Percentiles rank a stretch among this genome's conserved stretches.
These are phyloP conservation scores for Lentinula sp. DNA, from an alignment of 768 basidiomycete genomes.

Conservation along the genomic window DNA sequence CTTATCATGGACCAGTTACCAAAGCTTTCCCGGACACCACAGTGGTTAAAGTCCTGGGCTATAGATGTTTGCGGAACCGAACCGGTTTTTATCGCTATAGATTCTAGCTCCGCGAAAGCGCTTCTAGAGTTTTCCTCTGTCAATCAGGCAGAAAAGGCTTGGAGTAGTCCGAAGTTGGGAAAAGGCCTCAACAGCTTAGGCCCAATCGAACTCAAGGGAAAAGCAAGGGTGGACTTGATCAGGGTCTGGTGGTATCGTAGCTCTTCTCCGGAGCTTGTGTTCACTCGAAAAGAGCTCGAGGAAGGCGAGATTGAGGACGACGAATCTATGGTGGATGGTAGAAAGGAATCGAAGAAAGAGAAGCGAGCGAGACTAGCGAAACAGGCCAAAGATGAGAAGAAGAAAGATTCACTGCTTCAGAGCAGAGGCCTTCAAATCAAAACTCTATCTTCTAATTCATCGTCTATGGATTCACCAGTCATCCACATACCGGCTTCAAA, in stretches of 20 bases:
- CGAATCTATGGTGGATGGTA: conserved; percentile 7
- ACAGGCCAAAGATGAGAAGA: conserved; percentile 8
- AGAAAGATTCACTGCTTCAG: conserved; percentile 3
- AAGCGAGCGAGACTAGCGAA: conserved; percentile 18
- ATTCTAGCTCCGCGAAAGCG: conserved; percentile 35
- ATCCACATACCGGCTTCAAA: neutral
- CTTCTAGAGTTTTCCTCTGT: conserved; percentile 45
- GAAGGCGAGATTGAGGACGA: conserved; percentile 46
- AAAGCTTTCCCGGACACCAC: conserved; percentile 34
- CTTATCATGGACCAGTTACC: conserved; percentile 55
- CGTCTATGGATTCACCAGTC: neutral
- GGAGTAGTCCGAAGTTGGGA: conserved; percentile 42
- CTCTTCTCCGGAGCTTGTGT: conserved; percentile 12
- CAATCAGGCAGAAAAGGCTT: conserved; percentile 40
- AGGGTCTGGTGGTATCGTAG: conserved; percentile 46
- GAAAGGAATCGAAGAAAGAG: conserved; percentile 27
- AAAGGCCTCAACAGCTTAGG: conserved; percentile 19
- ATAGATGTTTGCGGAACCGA: conserved; percentile 27
- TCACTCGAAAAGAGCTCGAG: conserved; percentile 36
- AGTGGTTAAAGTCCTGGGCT: conserved; percentile 39
- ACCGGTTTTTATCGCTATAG: conserved; percentile 37
- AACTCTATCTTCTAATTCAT: neutral
- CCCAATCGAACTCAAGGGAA: conserved; percentile 34
- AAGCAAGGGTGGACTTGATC: conserved; percentile 37
- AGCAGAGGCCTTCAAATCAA: neutral